These are phyloP conservation scores for Xylaria curta DNA, from an alignment of 495 filamentous ascomycete genomes.

Conservation along the genomic window DNA sequence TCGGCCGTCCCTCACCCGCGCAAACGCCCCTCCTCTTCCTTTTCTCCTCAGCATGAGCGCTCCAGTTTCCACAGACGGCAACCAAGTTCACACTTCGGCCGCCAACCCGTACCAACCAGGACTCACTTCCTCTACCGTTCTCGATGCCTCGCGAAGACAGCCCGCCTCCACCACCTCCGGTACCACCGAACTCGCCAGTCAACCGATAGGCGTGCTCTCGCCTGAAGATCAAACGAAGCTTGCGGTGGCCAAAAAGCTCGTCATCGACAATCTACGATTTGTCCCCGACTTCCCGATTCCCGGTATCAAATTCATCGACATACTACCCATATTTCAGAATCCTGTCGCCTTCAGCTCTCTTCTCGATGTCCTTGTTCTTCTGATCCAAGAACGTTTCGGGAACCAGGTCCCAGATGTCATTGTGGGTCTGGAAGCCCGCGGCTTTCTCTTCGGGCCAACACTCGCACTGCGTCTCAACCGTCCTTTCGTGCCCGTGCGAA, in stretches of 20 bases:
- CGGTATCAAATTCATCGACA: constrained; percentile 97
- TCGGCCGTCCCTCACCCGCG: constrained; percentile 40
- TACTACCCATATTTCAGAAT: constrained; percentile 92
- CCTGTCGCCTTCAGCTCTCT: constrained; percentile 76
- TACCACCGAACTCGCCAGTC: constrained; percentile 89
- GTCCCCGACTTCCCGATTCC: constrained; percentile 94
- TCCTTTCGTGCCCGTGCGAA: constrained; percentile 93
- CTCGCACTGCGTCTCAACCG: constrained; percentile 85
- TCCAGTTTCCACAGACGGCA: constrained; percentile 43
- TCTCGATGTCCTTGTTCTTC: constrained; percentile 85
- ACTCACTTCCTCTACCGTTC: constrained; percentile 30
- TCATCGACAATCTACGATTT: constrained; percentile 61
- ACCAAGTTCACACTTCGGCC: constrained; percentile 40
- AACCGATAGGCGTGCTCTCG: constrained; percentile 70
- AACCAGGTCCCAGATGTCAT: constrained; percentile 79
- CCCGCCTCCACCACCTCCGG: constrained; percentile 69
- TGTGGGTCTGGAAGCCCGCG: constrained; percentile 90
- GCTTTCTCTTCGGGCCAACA: constrained; percentile 93
- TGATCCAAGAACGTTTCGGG: constrained; percentile 64
- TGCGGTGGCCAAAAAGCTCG: constrained; percentile 40
- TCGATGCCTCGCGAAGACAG: constrained; percentile 64
- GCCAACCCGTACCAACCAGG: constrained; percentile 46
- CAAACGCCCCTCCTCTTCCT: constrained; percentile 35
- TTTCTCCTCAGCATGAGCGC: constrained; percentile 60
- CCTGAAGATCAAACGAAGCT: constrained; percentile 39